phyloP scores from a whole-genome alignment of 331 rosid genomes.

The Malus hybrid region DNA sequence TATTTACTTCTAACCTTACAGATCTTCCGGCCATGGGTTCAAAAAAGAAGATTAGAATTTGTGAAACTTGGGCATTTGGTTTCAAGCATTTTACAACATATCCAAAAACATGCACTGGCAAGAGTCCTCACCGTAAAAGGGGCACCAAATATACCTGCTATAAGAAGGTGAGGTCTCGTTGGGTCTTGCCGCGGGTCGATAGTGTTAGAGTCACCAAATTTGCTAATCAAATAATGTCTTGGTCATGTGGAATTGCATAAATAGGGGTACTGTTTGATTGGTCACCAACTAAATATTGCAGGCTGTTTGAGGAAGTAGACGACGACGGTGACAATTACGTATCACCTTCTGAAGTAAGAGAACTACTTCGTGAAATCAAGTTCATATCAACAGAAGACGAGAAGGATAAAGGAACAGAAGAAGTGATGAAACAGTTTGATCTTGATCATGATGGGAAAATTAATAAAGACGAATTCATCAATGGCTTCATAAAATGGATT shows the following conservation, averaged over 20 bases:
- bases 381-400: conserved; percentile 15
- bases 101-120: conserved; percentile 51
- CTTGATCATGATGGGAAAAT: conserved; percentile 43
- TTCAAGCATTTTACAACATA: conserved; percentile 44
- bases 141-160: conserved; percentile 48
- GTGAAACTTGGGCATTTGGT: conserved; percentile 46
- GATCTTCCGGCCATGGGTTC: conserved; percentile 56
- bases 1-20: conserved; percentile 4
- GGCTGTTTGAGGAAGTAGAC: conserved; percentile 49
- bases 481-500: conserved; percentile 52
- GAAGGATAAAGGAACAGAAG: conserved; percentile 36
- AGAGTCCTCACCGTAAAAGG: conserved; percentile 51
- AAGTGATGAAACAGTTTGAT: conserved; percentile 44
- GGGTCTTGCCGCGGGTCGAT: not conserved
- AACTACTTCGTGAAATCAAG: conserved; percentile 33
- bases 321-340: conserved; percentile 30
- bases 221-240: not conserved
- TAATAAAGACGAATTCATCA: conserved; percentile 50
- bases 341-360: conserved; percentile 33
- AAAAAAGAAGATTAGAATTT: conserved; percentile 53
- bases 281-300: conserved; percentile 9
- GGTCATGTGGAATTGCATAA: too few species aligned
- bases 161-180: conserved; percentile 26
- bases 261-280: not conserved
- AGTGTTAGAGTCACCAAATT: not conserved